Evolutionary conservation across 2,329 filamentous ascomycete species (phyloP).

Genomic region (Cryphonectria nitschkei): DNA sequence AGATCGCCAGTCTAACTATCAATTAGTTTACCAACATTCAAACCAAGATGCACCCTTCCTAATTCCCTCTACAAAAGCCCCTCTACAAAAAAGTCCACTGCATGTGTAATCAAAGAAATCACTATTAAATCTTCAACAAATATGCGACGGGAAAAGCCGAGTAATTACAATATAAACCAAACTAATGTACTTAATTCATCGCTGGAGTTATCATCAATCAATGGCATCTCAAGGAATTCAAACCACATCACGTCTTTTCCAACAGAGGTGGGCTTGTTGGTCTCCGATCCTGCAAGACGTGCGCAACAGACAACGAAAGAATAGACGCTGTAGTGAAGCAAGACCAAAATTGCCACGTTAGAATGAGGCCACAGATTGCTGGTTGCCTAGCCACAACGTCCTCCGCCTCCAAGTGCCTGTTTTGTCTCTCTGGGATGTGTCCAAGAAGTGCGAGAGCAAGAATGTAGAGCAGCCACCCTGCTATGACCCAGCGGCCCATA

Average conservation of each 20-base stretch:
- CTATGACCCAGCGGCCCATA: not conserved
- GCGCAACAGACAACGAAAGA: not conserved
- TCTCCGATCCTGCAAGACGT: not conserved
- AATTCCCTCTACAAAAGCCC: too few relatives aligned
- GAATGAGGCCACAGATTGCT: constrained; percentile 20
- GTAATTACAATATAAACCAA: too few relatives aligned
- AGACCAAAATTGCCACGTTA: constrained; percentile 25
- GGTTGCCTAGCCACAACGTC: constrained; percentile 15
- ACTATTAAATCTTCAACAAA: not conserved
- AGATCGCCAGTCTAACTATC: not conserved
- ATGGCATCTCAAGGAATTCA: not conserved
- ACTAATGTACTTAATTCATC: not conserved
- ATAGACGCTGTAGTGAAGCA: constrained; percentile 1
- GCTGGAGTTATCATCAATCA: not conserved
- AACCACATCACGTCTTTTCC: not conserved
- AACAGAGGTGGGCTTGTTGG: too few relatives aligned
- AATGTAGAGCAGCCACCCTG: constrained; percentile 13
- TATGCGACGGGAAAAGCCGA: not conserved
- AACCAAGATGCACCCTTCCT: not conserved
- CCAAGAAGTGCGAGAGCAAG: not conserved
- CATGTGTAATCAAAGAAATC: not conserved
- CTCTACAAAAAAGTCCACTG: not conserved
- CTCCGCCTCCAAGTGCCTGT: constrained; percentile 10
- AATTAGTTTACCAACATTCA: not conserved
- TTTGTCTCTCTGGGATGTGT: constrained; percentile 9